A percentile compares a stretch with the other conserved stretches of the same genome.
These are phyloP conservation scores for Silene noctiflora DNA, from an alignment of 179 eudicot species.

Conservation along the genomic window DNA sequence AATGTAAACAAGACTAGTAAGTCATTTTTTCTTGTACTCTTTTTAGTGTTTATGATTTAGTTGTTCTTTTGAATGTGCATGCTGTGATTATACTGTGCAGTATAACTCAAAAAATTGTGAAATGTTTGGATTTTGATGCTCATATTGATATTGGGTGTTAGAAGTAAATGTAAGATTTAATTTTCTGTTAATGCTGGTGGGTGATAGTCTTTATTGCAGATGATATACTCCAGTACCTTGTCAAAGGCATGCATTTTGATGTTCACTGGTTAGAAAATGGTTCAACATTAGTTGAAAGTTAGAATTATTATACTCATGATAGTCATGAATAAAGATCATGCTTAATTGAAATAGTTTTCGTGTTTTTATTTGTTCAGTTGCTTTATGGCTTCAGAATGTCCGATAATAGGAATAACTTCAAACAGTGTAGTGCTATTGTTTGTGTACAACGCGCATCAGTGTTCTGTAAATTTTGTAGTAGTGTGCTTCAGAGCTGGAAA, in stretches of 20 bases:
- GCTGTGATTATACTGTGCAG: constrained; percentile 2
- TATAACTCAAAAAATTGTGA: neutral
- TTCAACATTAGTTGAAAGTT: neutral
- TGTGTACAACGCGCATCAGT: no score
- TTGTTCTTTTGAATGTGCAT: constrained; percentile 7
- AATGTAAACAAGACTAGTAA: constrained; percentile 24
- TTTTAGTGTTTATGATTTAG: constrained; percentile 4
- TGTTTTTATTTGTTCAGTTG: no score
- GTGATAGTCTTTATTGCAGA: neutral
- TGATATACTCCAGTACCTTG: neutral
- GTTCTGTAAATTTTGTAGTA: no score
- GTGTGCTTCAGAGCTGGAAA: neutral
- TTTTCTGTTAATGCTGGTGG: neutral
- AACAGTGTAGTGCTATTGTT: no score
- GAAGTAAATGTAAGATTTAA: neutral
- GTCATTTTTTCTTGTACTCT: constrained; percentile 33
- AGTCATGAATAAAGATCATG: neutral
- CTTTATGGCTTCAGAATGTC: no score
- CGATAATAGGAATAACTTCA: no score
- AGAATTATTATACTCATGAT: neutral
- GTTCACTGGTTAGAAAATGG: neutral
- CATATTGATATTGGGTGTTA: neutral
- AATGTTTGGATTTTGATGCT: constrained; percentile 3
- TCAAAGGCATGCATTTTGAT: neutral
- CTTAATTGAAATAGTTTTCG: no score